A percentile compares a stretch with the other conserved stretches of the same genome.
These are phyloP conservation scores for Mucor plumbeus DNA, from an alignment of 371 early-diverging fungal species.

Conservation along the genomic window DNA sequence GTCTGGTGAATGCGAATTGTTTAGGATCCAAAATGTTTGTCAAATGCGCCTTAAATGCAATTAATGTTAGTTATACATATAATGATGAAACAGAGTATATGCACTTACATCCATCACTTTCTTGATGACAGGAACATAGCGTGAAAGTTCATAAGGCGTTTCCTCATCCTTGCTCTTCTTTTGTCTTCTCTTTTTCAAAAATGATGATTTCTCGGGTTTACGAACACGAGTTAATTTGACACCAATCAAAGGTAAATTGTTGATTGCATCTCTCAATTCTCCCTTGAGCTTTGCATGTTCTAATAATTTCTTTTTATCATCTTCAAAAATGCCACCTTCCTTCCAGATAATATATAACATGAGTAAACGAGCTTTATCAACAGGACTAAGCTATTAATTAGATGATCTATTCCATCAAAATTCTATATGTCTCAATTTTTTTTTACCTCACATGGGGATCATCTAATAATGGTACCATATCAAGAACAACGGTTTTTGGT, in stretches of 20 bases:
- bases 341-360: conserved; percentile 84
- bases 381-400: conserved; percentile 33
- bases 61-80: not conserved
- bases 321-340: conserved; percentile 69
- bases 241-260: conserved; percentile 75
- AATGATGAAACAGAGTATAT: too few relatives aligned
- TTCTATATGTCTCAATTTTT: not conserved
- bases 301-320: conserved; percentile 74
- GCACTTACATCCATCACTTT: conserved; percentile 51
- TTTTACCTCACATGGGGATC: conserved; percentile 60
- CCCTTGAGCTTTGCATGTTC: conserved; percentile 75
- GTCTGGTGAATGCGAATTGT: conserved; percentile 64
- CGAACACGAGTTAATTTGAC: conserved; percentile 53
- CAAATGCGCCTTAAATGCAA: conserved; percentile 52
- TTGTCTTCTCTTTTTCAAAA: conserved; percentile 39
- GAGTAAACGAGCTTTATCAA: conserved; percentile 88
- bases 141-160: conserved; percentile 67
- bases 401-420: not conserved
- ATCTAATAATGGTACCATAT: conserved; percentile 88
- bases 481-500: conserved; percentile 80
- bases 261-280: conserved; percentile 74
- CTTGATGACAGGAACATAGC: conserved; percentile 70
- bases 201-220: conserved; percentile 35
- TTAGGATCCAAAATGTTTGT: conserved; percentile 55
- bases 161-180: conserved; percentile 38